Percentiles rank a stretch among this genome's conserved stretches.
These are phyloP conservation scores for Alternaria consortialis DNA, from an alignment of 2,329 filamentous ascomycete species.

Conservation along the genomic window DNA sequence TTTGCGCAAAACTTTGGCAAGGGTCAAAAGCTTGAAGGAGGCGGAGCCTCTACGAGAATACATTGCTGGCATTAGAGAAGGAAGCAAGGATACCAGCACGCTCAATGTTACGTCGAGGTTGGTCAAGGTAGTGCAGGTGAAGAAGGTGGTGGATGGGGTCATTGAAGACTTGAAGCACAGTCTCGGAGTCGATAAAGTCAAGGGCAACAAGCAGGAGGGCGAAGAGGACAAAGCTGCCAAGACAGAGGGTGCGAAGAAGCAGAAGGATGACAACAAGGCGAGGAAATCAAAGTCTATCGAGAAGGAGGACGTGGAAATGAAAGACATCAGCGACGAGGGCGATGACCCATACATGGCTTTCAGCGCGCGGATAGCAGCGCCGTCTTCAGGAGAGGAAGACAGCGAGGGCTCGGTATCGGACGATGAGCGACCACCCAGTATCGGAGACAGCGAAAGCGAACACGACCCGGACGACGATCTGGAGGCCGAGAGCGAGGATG, in stretches of 20 bases:
- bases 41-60: constrained; percentile 57
- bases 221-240: constrained; percentile 21
- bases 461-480: constrained; percentile 32
- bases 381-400: constrained; percentile 47
- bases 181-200: constrained; percentile 29
- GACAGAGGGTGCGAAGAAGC: constrained; percentile 34
- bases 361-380: constrained; percentile 52
- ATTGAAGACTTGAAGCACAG: constrained; percentile 54
- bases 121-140: constrained; percentile 68
- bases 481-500: constrained; percentile 20
- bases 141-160: constrained; percentile 61
- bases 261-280: constrained; percentile 39
- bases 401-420: constrained; percentile 41
- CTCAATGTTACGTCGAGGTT: constrained; percentile 68
- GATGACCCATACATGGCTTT: constrained; percentile 48
- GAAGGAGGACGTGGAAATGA: constrained; percentile 31
- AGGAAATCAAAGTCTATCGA: constrained; percentile 28
- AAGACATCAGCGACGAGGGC: constrained; percentile 40
- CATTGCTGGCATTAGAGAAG: constrained; percentile 50
- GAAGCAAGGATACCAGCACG: constrained; percentile 55
- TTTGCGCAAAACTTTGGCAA: constrained; percentile 64
- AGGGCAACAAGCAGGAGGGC: constrained; percentile 24
- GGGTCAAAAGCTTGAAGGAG: constrained; percentile 65
- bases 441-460: constrained; percentile 39
- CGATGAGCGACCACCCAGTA: constrained; percentile 43